phyloP scores from a whole-genome alignment of 345 rosid genomes.

The Lumnitzera racemosa region DNA sequence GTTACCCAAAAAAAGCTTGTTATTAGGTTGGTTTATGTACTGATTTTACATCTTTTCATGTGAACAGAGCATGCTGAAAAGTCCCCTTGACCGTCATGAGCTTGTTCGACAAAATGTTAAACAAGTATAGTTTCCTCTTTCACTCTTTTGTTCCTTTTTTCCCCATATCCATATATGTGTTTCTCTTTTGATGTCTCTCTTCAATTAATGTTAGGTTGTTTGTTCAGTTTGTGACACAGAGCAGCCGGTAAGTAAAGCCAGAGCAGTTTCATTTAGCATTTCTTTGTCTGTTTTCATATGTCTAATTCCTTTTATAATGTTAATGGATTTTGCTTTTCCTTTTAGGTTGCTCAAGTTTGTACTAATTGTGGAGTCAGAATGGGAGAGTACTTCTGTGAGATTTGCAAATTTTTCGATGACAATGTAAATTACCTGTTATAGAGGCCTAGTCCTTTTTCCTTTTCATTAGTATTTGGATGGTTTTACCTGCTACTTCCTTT shows the following conservation, averaged over 20 bases:
- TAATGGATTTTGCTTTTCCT: background rate
- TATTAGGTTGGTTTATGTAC: conserved; percentile 4
- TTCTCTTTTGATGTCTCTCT: conserved; percentile 7
- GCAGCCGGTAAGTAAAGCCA: conserved; percentile 61
- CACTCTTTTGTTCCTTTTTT: background rate
- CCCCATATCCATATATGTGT: background rate
- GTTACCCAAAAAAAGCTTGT: background rate
- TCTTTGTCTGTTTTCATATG: background rate
- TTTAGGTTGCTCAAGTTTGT: conserved; percentile 69
- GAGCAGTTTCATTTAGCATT: conserved; percentile 6
- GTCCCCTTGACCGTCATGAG: conserved; percentile 61
- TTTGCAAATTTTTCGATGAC: conserved; percentile 92
- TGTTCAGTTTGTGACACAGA: conserved; percentile 95
- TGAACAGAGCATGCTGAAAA: conserved; percentile 53
- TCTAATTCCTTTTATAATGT: background rate
- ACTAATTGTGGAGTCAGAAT: conserved; percentile 94
- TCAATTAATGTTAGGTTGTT: conserved; percentile 45
- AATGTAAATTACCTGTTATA: conserved; percentile 39
- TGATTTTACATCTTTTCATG: conserved; percentile 10
- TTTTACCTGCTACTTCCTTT: background rate
- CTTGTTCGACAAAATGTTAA: conserved; percentile 71
- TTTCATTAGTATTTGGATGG: background rate
- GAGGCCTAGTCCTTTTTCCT: conserved; percentile 1
- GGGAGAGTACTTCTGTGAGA: conserved; percentile 91
- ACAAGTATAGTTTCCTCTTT: conserved; percentile 26